Base-by-base conservation (phyloP, 208 protist species). In the Trypanosoma conorhini region DNA sequence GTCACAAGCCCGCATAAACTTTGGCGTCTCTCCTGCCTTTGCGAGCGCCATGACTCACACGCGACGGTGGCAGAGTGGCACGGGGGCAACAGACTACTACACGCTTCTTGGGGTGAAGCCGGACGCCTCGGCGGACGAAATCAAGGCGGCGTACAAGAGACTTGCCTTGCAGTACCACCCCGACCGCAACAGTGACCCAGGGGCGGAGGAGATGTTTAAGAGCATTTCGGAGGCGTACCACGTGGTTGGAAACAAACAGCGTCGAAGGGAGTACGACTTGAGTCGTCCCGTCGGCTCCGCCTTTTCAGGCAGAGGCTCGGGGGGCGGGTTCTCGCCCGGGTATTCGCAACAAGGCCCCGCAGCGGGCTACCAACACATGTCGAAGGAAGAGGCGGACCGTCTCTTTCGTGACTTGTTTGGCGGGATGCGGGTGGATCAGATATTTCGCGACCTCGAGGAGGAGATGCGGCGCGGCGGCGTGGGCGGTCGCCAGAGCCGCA, bases 91-190 rank as follows among this genome's bases (percentile, higher is more conserved):
- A 33, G 88, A 95, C 74, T 82, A 92, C 74, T 98, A 98, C 69
- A 77, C 66, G 5, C 61, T 87, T 3, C 81, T 98, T 17, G 87
- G 91, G 26, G 89, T 97, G 17, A 80, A 68, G 40, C 69, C 83
- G 7, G 80, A 87, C 54, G 86, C 94, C 19, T 92, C 85, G 7
- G 79, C 71, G 55, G 90, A 97, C 42, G 94, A 97, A 67, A 97
- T 98, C 74, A 97, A 96, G 72, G 79, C 68, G 24, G 89, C 94
- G 1, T 98, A 98, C 68, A 94, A 94, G 68, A 95, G 91, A 66
- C 77, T 94, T 12, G 94, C 89, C 5, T 81, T 98, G 0, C 74
- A 94, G 77, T 97, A 83, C 67, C 94, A 98, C 79, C 94, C 94
- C 3, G 94, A 98, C 76, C 82, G 89, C 54, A 96, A 98, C 63